These are phyloP conservation scores for Peronosclerospora sorghi DNA, from an alignment of 352 stramenopile genomes.

Conservation along the genomic window DNA sequence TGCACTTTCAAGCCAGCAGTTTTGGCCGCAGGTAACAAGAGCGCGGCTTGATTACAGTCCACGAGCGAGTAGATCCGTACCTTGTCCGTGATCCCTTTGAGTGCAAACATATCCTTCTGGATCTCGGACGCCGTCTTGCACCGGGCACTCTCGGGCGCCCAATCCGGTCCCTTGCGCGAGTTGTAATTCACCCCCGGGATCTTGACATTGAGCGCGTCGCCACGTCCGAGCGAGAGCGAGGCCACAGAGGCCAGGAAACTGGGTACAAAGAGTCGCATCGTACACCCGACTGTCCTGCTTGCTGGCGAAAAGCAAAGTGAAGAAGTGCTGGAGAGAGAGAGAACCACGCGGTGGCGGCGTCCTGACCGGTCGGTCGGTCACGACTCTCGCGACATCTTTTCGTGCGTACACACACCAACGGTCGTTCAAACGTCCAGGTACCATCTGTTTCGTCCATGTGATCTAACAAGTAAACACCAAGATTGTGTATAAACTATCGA, in stretches of 20 bases:
- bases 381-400: too few species aligned
- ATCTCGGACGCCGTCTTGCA: slow-evolving; percentile 45
- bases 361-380: too few species aligned
- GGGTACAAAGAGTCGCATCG: slow-evolving; percentile 26
- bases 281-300: neutral
- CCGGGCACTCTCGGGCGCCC: slow-evolving; percentile 16
- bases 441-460: too few species aligned
- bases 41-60: slow-evolving; percentile 36
- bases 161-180: slow-evolving; percentile 45
- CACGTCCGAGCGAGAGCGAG: slow-evolving; percentile 4
- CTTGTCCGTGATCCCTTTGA: slow-evolving; percentile 35
- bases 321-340: too few species aligned
- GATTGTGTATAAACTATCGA: too few species aligned
- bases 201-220: slow-evolving; percentile 34
- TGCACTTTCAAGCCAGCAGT: slow-evolving; percentile 36
- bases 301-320: too few species aligned
- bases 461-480: too few species aligned
- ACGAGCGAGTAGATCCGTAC: slow-evolving; percentile 62
- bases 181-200: slow-evolving; percentile 76
- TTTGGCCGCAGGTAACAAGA: slow-evolving; percentile 38
- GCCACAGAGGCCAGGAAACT: slow-evolving; percentile 9
- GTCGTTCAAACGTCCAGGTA: too few species aligned
- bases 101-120: slow-evolving; percentile 35
- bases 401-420: too few species aligned
- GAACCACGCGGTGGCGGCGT: too few species aligned